phyloP scores from a whole-genome alignment of 1,284 basidiomycete genomes.

The Sporisorium sorghi region DNA sequence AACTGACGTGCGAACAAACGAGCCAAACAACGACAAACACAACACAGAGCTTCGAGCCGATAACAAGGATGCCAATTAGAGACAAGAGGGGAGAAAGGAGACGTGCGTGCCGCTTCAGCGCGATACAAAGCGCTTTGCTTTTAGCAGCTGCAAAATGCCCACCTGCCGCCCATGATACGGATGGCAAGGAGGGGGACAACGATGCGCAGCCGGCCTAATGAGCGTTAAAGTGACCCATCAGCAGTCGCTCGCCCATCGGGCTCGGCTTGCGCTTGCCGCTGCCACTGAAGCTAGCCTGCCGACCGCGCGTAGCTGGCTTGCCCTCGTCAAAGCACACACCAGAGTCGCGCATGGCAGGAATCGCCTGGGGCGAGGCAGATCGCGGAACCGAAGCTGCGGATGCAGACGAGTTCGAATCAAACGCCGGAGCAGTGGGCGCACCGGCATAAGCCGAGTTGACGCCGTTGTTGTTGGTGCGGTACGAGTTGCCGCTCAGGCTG shows the following conservation, averaged over 20 bases:
- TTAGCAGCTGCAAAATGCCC: background rate
- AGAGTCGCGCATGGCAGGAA: slow-evolving; percentile 33
- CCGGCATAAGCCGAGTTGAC: background rate
- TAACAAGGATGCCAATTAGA: slow-evolving; percentile 8
- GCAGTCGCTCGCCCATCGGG: slow-evolving; percentile 63
- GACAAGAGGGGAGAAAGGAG: background rate
- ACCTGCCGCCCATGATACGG: no score
- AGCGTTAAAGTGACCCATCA: slow-evolving; percentile 64
- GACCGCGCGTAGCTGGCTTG: slow-evolving; percentile 31
- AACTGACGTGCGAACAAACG: slow-evolving; percentile 13
- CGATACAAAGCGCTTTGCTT: slow-evolving; percentile 1
- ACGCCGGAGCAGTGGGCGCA: slow-evolving; percentile 23
- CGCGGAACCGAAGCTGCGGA: slow-evolving; percentile 32
- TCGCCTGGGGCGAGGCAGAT: slow-evolving; percentile 37
- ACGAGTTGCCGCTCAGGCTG: slow-evolving; percentile 50
- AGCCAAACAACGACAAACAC: slow-evolving; percentile 3
- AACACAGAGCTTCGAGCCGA: slow-evolving; percentile 4
- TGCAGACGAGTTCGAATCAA: slow-evolving; percentile 18
- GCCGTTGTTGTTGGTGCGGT: slow-evolving; percentile 17
- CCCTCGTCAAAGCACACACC: slow-evolving; percentile 30
- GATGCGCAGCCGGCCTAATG: slow-evolving; percentile 21
- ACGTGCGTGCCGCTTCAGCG: background rate
- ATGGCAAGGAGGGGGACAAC: no score
- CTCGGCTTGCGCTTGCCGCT: slow-evolving; percentile 57
- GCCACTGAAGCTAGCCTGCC: slow-evolving; percentile 47